Conservation (phyloP, 495 filamentous ascomycete genomes). For the Antarctomyces pellizariae region DNA sequence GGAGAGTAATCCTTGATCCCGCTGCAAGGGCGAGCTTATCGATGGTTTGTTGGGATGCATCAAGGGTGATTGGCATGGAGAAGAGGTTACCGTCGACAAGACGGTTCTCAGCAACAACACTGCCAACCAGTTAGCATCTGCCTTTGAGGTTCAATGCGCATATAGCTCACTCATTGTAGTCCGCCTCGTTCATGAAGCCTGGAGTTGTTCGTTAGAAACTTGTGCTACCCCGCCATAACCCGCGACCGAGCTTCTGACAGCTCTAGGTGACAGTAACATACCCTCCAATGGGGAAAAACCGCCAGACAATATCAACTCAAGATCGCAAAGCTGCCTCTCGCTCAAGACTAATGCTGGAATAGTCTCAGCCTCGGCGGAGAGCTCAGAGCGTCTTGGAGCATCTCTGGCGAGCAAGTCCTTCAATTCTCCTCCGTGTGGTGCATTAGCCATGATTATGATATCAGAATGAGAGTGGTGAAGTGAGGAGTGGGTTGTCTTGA, state of each 20-base stretch:
- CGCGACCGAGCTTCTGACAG: no score
- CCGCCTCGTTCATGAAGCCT: slow-evolving; percentile 95
- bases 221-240: background rate
- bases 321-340: slow-evolving; percentile 90
- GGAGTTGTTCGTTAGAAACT: slow-evolving; percentile 5
- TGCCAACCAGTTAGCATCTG: slow-evolving; percentile 15
- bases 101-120: slow-evolving; percentile 70
- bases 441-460: slow-evolving; percentile 44
- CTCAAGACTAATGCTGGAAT: slow-evolving; percentile 66
- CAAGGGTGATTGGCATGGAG: slow-evolving; percentile 90
- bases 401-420: slow-evolving; percentile 94
- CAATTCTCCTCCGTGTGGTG: slow-evolving; percentile 86
- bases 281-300: slow-evolving; percentile 95
- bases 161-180: slow-evolving; percentile 63
- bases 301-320: slow-evolving; percentile 87
- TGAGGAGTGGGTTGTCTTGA: background rate
- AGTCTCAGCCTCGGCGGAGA: slow-evolving; percentile 62
- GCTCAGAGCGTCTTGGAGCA: slow-evolving; percentile 47
- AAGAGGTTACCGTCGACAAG: slow-evolving; percentile 81
- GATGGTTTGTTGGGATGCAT: slow-evolving; percentile 52
- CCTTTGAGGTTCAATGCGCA: slow-evolving; percentile 2
- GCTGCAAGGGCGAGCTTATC: slow-evolving; percentile 47
- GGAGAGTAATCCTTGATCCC: slow-evolving; percentile 61
- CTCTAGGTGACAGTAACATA: slow-evolving; percentile 20
- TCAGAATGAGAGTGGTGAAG: no score